Conservation (phyloP, 2,329 filamentous ascomycete genomes). For the Diaporthe vaccinii region DNA sequence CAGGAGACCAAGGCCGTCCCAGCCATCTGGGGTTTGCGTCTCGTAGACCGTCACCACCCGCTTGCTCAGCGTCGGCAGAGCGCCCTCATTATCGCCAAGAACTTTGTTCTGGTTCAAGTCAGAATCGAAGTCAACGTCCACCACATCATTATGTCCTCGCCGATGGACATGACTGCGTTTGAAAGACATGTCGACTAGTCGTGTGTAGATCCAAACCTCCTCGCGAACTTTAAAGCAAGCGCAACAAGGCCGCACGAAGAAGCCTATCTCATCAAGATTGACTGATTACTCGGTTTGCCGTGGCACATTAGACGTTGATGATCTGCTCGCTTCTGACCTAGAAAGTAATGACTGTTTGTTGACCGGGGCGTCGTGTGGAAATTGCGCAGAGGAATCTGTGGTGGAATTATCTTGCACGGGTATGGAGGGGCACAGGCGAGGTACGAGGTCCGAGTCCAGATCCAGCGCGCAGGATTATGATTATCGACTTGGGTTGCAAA, state of each 20-base stretch:
- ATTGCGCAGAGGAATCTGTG: conserved; percentile 8
- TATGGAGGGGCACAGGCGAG: not conserved
- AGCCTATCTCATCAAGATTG: conserved; percentile 16
- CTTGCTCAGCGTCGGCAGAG: not conserved
- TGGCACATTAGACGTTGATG: conserved; percentile 29
- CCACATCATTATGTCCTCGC: conserved; percentile 3
- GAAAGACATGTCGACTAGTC: conserved; percentile 32
- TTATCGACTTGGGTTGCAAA: not conserved
- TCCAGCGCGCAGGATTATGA: conserved; percentile 20
- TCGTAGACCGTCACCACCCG: conserved; percentile 48
- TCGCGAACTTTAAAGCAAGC: conserved; percentile 6
- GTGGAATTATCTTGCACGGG: not conserved
- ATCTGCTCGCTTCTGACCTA: not conserved
- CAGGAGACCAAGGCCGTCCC: conserved; percentile 30
- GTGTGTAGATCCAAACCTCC: not conserved
- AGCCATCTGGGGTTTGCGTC: conserved; percentile 46
- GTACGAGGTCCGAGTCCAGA: not conserved
- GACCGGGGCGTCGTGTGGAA: conserved; percentile 8
- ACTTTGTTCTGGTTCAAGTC: not conserved
- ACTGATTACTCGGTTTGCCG: not conserved
- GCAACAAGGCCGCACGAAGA: conserved; percentile 5
- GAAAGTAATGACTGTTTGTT: conserved; percentile 17
- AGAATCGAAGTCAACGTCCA: not conserved
- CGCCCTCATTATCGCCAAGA: not conserved
- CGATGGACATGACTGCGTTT: conserved; percentile 37